A percentile compares a stretch with the other conserved stretches of the same genome.
Evolutionary conservation across 1,139 yeast species (phyloP).

Genomic region (Suhomyces wounanorum): DNA sequence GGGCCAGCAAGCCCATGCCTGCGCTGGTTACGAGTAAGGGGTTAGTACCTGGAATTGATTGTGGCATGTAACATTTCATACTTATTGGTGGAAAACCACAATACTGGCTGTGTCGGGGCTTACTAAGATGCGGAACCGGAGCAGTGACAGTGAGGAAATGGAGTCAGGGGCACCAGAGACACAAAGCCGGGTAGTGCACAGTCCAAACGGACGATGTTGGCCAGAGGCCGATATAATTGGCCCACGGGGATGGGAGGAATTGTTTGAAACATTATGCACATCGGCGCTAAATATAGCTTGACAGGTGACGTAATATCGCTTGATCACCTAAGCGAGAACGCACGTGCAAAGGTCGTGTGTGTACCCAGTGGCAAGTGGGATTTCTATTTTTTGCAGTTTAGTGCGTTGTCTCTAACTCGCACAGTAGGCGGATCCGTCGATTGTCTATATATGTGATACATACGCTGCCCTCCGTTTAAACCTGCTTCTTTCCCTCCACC

Average conservation of each 20-base stretch:
- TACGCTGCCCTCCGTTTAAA: neutral
- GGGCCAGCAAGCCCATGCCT: neutral
- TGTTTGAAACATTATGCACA: neutral
- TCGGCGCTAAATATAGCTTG: neutral
- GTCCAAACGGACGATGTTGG: neutral
- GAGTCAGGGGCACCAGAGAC: neutral
- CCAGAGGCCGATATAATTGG: neutral
- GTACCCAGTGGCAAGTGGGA: too few relatives aligned
- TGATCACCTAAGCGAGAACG: neutral
- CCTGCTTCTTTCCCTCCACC: slow-evolving; percentile 18
- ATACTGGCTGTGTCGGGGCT: neutral
- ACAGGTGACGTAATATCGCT: neutral
- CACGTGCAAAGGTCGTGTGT: neutral
- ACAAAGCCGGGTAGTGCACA: neutral
- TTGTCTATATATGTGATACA: neutral
- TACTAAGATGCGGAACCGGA: neutral
- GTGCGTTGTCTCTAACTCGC: too few relatives aligned
- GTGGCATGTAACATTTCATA: neutral
- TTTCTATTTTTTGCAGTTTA: too few relatives aligned
- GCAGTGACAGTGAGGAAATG: neutral
- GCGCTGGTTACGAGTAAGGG: neutral
- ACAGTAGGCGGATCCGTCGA: too few relatives aligned
- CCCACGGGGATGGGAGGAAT: neutral
- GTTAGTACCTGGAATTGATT: neutral
- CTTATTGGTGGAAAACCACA: neutral